These are phyloP conservation scores for Lodderomyces theae DNA, from an alignment of 1,139 yeast genomes.

Conservation along the genomic window DNA sequence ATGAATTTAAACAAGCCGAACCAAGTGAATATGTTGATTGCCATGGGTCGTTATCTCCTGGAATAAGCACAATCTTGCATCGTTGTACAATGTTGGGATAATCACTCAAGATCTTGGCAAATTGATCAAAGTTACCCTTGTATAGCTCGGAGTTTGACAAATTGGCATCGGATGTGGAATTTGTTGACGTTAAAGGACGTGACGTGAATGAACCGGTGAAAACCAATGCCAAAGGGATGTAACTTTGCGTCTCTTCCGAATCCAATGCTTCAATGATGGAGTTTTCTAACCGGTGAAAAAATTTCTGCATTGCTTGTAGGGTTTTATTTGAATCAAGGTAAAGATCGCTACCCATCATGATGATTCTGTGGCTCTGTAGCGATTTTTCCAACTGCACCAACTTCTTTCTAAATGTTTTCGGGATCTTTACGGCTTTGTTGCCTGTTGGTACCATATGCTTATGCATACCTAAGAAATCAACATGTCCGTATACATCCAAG, in stretches of 20 bases:
- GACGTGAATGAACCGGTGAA: conserved; percentile 63
- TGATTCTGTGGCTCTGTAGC: conserved; percentile 52
- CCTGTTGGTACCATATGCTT: conserved; percentile 32
- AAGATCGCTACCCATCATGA: conserved; percentile 73
- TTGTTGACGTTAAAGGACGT: conserved; percentile 52
- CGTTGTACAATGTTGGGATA: conserved; percentile 30
- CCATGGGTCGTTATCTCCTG: conserved; percentile 96
- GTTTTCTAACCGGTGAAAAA: conserved; percentile 51
- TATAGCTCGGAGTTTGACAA: conserved; percentile 53
- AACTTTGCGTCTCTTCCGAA: conserved; percentile 19
- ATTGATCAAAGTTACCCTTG: conserved; percentile 68
- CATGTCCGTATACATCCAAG: conserved; percentile 68
- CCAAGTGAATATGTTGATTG: conserved; percentile 69
- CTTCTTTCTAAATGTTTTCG: conserved; percentile 54
- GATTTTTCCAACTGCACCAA: conserved; percentile 57
- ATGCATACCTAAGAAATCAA: conserved; percentile 75
- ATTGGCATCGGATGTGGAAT: conserved; percentile 35
- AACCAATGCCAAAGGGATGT: conserved; percentile 52
- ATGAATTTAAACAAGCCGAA: conserved; percentile 50
- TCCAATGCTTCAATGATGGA: conserved; percentile 28
- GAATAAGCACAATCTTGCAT: conserved; percentile 64
- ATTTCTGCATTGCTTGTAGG: conserved; percentile 59
- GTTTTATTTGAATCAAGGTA: conserved; percentile 58
- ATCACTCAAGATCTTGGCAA: conserved; percentile 53
- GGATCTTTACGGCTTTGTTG: conserved; percentile 47